Base-by-base conservation (phyloP, 192 early-diverging fungal genomes). In the Thoreauomyces humboldtii region DNA sequence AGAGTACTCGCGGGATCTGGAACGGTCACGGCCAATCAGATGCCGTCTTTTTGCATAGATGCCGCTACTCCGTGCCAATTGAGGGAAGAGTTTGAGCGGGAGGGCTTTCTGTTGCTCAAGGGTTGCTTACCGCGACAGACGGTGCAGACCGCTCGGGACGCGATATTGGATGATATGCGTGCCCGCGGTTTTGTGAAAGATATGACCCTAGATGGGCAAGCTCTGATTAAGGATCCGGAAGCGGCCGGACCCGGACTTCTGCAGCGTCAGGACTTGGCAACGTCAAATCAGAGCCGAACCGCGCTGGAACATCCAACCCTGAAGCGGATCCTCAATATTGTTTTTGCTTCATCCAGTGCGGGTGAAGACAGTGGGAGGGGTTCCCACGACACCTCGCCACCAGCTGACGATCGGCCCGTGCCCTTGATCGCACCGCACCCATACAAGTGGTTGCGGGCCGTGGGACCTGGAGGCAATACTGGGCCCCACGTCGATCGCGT, bases 391-490 rank as follows among this genome's bases (percentile, higher is more conserved):
- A n/a, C n/a, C n/a, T n/a, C n/a, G n/a, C 19, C 14, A 32, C 5
- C 25, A 31, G n/a, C 31, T 15, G 50, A 43, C 22, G 4, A 27
- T 43, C 17, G 21, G 5, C 5, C 14, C 36, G 12, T 14, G 1
- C 22, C 32, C 37, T 27, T 46, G 14, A 42, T 29, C 38, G 44
- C 21, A 6, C 1, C 35, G 31, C 55, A 55, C 19, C 73, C 73
- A n/a, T 71, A 58, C 57, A 71, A 76, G 45, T 80, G 78, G 78
- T 67, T 80, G 4, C 53, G 78, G 17, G 75, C 78, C 5, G 78
- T 77, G 7, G 32, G 58, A 22, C 63, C 55, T 2, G 75, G 61
- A 5, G 28, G 6, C n/a, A 43, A 63, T 15, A 80, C 75, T 25
- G 78, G 78, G 9, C 73, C 70, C 12, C 77, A 79, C 47, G 15